phyloP scores from a whole-genome alignment of 1,284 basidiomycete genomes.

The Anthracocystis setariae region DNA sequence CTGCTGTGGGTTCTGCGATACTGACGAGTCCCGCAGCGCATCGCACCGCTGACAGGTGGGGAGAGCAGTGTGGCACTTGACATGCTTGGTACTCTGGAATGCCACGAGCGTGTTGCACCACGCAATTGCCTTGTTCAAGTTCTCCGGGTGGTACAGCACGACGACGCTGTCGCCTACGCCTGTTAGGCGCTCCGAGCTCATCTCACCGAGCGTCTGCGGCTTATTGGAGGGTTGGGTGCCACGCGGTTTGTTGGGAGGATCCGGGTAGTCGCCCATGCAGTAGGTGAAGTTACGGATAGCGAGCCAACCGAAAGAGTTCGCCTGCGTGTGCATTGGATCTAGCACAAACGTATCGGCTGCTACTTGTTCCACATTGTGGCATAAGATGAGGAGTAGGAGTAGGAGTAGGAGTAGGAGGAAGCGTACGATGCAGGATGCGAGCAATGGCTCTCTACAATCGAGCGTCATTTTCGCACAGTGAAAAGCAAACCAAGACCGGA shows the following conservation, averaged over 20 bases:
- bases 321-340: conserved; percentile 26
- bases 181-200: not conserved
- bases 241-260: conserved; percentile 20
- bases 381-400: not conserved
- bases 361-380: not conserved
- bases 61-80: conserved; percentile 21
- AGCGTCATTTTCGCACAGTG: not conserved
- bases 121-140: conserved; percentile 33
- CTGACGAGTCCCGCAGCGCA: conserved; percentile 20
- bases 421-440: not conserved
- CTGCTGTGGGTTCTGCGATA: not conserved
- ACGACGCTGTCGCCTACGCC: conserved; percentile 44
- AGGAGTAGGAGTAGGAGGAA: not conserved
- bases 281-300: conserved; percentile 41
- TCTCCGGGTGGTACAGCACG: conserved; percentile 40
- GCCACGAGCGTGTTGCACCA: conserved; percentile 47
- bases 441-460: not conserved
- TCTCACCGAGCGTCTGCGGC: not conserved
- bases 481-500: not conserved
- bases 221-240: not conserved
- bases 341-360: not conserved
- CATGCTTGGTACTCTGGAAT: conserved; percentile 21
- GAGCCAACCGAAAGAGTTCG: conserved; percentile 43
- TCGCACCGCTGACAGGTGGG: conserved; percentile 47
- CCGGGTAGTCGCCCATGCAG: conserved; percentile 17